phyloP scores from a whole-genome alignment of 768 basidiomycete species.

The Macrolepiota albuminosa region DNA sequence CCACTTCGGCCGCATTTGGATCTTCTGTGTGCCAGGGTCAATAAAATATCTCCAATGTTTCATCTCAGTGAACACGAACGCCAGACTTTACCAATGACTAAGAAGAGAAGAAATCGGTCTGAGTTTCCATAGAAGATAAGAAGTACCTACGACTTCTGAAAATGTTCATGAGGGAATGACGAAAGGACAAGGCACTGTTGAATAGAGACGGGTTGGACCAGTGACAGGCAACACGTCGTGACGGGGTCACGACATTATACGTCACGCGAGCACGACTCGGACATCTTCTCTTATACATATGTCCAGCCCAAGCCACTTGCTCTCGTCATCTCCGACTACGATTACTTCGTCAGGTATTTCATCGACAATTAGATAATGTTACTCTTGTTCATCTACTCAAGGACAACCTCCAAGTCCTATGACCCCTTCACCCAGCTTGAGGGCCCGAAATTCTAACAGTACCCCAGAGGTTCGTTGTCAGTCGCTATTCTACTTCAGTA shows the following conservation, averaged over 20 bases:
- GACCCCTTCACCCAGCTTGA: conserved; percentile 13
- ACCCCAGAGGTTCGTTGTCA: conserved; percentile 6
- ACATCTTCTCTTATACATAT: background rate
- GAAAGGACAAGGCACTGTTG: conserved; percentile 10
- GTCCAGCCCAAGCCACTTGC: conserved; percentile 9
- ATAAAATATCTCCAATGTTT: conserved; percentile 12
- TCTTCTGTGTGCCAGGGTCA: conserved; percentile 58
- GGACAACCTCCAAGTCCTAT: conserved; percentile 14
- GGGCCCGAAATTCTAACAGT: conserved; percentile 5
- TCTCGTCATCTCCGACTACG: conserved; percentile 16
- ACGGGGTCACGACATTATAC: conserved; percentile 29
- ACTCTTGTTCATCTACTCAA: background rate
- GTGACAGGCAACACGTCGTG: conserved; percentile 30
- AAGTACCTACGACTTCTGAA: conserved; percentile 68
- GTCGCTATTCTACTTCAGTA: too few relatives aligned
- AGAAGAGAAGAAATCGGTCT: conserved; percentile 16
- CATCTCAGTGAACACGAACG: conserved; percentile 50
- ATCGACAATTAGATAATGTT: background rate
- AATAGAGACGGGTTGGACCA: conserved; percentile 5
- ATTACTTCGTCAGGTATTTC: conserved; percentile 10
- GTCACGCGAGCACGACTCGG: conserved; percentile 10
- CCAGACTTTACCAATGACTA: conserved; percentile 93
- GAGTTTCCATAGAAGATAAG: conserved; percentile 4
- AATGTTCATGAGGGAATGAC: conserved; percentile 61
- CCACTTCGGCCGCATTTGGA: conserved; percentile 91